These are phyloP conservation scores for Nannizzia gypsea DNA, from an alignment of 2,329 filamentous ascomycete genomes.

Conservation along the genomic window DNA sequence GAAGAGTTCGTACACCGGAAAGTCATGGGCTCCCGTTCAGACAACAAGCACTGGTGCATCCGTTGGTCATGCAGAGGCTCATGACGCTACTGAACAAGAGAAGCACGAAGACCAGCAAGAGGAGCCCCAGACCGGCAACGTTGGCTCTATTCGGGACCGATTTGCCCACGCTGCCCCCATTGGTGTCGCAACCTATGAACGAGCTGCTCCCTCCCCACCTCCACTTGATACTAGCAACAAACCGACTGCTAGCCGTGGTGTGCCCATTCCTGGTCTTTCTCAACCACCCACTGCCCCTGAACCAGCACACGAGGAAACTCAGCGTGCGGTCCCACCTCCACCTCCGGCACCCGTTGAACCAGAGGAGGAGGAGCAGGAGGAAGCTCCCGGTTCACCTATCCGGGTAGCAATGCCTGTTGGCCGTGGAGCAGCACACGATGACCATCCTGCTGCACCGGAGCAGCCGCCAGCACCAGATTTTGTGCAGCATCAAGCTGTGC, in stretches of 20 bases:
- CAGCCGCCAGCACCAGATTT: slow-evolving; percentile 12
- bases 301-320: slow-evolving; percentile 35
- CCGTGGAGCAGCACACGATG: slow-evolving; percentile 43
- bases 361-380: slow-evolving; percentile 33
- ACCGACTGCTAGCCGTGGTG: slow-evolving; percentile 54
- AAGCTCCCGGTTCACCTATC: slow-evolving; percentile 59
- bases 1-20: slow-evolving; percentile 85
- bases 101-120: slow-evolving; percentile 21
- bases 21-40: slow-evolving; percentile 77
- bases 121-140: slow-evolving; percentile 48
- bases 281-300: slow-evolving; percentile 44
- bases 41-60: slow-evolving; percentile 59
- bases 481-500: background rate
- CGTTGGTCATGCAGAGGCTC: slow-evolving; percentile 26
- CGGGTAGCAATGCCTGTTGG: slow-evolving; percentile 76
- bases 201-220: slow-evolving; percentile 43
- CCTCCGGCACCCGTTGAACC: slow-evolving; percentile 37
- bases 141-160: slow-evolving; percentile 66
- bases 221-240: slow-evolving; percentile 57
- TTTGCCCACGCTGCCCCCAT: slow-evolving; percentile 61
- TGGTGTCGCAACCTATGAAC: slow-evolving; percentile 34
- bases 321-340: slow-evolving; percentile 27
- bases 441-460: slow-evolving; percentile 32
- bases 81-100: slow-evolving; percentile 2
- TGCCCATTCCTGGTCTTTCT: slow-evolving; percentile 68